Conservation (phyloP, 1,284 basidiomycete species). For the Termitomyces sp. region DNA sequence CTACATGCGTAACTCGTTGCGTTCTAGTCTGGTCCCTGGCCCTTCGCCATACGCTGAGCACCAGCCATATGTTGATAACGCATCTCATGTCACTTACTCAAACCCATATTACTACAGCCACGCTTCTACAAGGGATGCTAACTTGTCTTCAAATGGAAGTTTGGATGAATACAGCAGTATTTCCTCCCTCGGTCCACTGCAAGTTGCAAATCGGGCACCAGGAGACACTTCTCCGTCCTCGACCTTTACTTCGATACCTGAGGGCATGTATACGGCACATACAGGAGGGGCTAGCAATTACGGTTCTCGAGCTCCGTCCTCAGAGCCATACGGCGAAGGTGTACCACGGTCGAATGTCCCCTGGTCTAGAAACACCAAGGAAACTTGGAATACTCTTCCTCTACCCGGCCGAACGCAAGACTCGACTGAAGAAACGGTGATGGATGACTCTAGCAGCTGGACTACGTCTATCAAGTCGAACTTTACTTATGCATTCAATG, state of each 20-base stretch:
- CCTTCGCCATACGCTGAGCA: slow-evolving; percentile 4
- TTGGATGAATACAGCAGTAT: slow-evolving; percentile 13
- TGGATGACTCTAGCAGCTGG: slow-evolving; percentile 26
- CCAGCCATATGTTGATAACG: slow-evolving; percentile 8
- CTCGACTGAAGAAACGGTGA: neutral
- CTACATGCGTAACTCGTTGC: slow-evolving; percentile 17
- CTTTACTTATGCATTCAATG: slow-evolving; percentile 33
- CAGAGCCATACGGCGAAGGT: slow-evolving; percentile 21
- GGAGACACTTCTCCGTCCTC: slow-evolving; percentile 19
- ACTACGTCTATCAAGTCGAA: slow-evolving; percentile 30
- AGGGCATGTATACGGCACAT: slow-evolving; percentile 20
- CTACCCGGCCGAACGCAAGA: slow-evolving; percentile 17
- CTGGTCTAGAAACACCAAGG: neutral
- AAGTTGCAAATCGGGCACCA: slow-evolving; percentile 22
- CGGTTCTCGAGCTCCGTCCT: slow-evolving; percentile 20
- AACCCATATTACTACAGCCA: slow-evolving; percentile 18
- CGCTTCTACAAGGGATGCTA: neutral
- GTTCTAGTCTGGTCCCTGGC: slow-evolving; percentile 3
- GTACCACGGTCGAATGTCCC: slow-evolving; percentile 17
- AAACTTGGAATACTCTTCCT: slow-evolving; percentile 18
- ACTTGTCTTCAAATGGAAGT: slow-evolving; percentile 9
- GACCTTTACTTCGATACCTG: slow-evolving; percentile 16
- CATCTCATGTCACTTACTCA: slow-evolving; percentile 20
- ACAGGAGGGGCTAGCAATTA: slow-evolving; percentile 15
- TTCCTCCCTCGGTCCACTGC: slow-evolving; percentile 20